Base-by-base conservation (phyloP, 2,329 filamentous ascomycete genomes). In the Aphanoascus verrucosus region DNA sequence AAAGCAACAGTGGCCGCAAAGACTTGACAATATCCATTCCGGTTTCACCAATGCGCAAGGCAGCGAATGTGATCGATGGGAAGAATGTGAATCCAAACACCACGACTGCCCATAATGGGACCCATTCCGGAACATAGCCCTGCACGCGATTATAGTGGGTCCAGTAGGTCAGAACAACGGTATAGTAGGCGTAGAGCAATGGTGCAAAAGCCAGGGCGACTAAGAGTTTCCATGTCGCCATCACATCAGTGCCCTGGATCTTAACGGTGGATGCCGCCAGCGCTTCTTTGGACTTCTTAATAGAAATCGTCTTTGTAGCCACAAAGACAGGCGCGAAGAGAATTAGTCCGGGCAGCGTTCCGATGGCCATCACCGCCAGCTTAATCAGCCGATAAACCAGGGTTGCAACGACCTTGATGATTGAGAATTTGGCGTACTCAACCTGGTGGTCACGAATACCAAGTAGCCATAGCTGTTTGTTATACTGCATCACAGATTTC, bases 1-100 rank as follows among this genome's bases (percentile, higher is more conserved):
- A 93, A 34, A 96, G 77, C 44, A 94, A 75, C 8, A 98, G 79
- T 5, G 93, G 93, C 8, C 88, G 82, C 14, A 98, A 78, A 0
- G 91, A 97, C 71, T 97, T 98, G 73, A 93, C 75, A 53, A 98
- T 96, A 65, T 98, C 93, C 89, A 98, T 96, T 50, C 91, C 93
- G n/a, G 94, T 85, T 72, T 98, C 93, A 45, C 93, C 93, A 60
- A 97, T 94, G 9, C 93, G 85, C 50, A 98, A 82, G 5, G 93
- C 88, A 3, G 89, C 90, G 68, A 94, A 96, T 0, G 90, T 96
- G 62, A 96, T 85, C 20, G 83, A 79, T 5, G 90, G 86, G 75
- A 95, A 95, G 59, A 94, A 73, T 46, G 88, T 76, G 73, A 87
- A 84, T 48, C 89, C 86, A 38, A 82, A 79, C 8, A 88, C 67